Conservation (phyloP, 2,329 filamentous ascomycete genomes). For the Curvularia hawaiiensis region DNA sequence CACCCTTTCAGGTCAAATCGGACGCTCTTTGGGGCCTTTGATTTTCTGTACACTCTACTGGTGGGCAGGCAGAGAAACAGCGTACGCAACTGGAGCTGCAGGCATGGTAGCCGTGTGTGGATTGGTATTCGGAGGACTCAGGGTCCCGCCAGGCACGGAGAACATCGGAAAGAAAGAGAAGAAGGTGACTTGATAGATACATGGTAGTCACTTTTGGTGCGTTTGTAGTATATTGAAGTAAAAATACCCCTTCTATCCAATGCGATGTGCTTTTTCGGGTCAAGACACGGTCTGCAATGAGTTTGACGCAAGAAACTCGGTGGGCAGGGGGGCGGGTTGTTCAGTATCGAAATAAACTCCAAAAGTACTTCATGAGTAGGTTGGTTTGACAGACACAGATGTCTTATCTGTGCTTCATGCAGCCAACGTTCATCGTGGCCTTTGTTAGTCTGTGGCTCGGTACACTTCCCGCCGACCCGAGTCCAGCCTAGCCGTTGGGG, state of each 20-base stretch:
- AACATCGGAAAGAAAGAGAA: constrained; percentile 33
- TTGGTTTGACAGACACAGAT: not conserved
- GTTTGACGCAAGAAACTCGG: not conserved
- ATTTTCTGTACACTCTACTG: constrained; percentile 96
- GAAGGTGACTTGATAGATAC: constrained; percentile 9
- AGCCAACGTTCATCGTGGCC: not conserved
- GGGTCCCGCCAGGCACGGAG: constrained; percentile 60
- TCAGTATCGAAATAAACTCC: not conserved
- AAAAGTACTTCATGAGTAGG: not conserved
- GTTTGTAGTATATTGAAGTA: not conserved
- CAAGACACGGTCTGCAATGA: not conserved
- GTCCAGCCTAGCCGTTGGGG: not conserved
- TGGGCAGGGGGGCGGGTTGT: not conserved
- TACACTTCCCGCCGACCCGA: not conserved
- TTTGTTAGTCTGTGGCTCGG: not conserved
- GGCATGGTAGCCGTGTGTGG: constrained; percentile 78
- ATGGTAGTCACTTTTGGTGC: not conserved
- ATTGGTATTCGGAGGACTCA: constrained; percentile 73
- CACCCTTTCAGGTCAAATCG: constrained; percentile 72
- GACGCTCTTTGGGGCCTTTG: constrained; percentile 83
- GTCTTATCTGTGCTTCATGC: not conserved
- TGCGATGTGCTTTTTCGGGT: not conserved
- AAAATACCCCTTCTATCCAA: not conserved
- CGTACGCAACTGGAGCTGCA: constrained; percentile 79
- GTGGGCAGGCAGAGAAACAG: constrained; percentile 91